Evolutionary conservation across 441 rosid genomes (phyloP).

Genomic region (Euphorbia neoarborescens): DNA sequence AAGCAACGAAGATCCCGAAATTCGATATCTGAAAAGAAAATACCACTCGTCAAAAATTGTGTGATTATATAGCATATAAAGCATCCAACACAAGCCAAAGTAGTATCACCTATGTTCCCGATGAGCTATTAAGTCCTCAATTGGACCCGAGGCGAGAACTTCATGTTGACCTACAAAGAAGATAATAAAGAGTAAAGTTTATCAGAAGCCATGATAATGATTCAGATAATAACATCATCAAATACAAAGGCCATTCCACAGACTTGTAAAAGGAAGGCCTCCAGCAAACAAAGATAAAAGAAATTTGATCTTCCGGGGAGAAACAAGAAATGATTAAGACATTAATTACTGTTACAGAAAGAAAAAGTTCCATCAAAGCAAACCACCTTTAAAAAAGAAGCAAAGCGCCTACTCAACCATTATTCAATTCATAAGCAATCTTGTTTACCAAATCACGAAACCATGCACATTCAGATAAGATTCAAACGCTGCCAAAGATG

Average conservation of each 20-base stretch:
- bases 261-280: background rate
- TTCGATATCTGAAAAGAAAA: constrained; percentile 72
- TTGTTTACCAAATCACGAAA: background rate
- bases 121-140: constrained; percentile 96
- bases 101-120: constrained; percentile 86
- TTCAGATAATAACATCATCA: background rate
- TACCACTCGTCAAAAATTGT: constrained; percentile 17
- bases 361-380: background rate
- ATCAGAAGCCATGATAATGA: constrained; percentile 6
- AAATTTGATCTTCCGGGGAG: background rate
- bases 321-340: background rate
- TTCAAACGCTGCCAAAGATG: background rate
- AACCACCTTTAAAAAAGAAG: constrained; percentile 9
- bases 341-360: background rate
- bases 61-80: constrained; percentile 8
- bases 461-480: background rate
- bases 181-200: constrained; percentile 9
- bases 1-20: constrained; percentile 88
- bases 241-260: background rate
- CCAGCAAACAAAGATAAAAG: background rate
- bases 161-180: constrained; percentile 79
- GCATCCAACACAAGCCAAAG: constrained; percentile 11
- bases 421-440: constrained; percentile 3
- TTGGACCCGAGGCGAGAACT: constrained; percentile 98
- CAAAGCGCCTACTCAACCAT: background rate